Percentiles rank a stretch among this genome's conserved stretches.
These are phyloP conservation scores for Kazachstania africana DNA, from an alignment of 805 yeast species.

Conservation along the genomic window DNA sequence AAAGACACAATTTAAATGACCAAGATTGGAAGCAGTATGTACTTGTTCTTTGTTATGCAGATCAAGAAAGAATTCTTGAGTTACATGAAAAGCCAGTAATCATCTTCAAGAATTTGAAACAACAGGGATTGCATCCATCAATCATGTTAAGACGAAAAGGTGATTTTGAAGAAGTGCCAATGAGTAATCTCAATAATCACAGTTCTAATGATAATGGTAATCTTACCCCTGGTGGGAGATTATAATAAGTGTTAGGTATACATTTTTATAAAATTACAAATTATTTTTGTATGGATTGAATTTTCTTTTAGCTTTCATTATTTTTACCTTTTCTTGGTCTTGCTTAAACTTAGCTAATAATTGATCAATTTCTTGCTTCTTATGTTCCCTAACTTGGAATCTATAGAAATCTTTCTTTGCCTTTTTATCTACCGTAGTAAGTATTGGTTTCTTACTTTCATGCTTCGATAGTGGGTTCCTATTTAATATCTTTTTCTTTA, in stretches of 20 bases:
- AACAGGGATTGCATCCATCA: slow-evolving; percentile 77
- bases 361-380: slow-evolving; percentile 86
- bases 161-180: slow-evolving; percentile 28
- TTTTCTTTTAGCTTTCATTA: slow-evolving; percentile 68
- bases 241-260: slow-evolving; percentile 4
- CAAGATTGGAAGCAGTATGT: slow-evolving; percentile 86
- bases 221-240: slow-evolving; percentile 20
- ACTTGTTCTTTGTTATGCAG: slow-evolving; percentile 80
- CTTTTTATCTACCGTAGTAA: slow-evolving; percentile 45
- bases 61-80: slow-evolving; percentile 72
- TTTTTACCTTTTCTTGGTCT: slow-evolving; percentile 76
- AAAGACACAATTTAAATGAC: slow-evolving; percentile 63
- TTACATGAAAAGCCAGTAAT: slow-evolving; percentile 81
- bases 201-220: not conserved
- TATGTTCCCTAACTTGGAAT: slow-evolving; percentile 88
- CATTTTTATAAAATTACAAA: slow-evolving; percentile 1
- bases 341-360: slow-evolving; percentile 71
- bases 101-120: slow-evolving; percentile 74
- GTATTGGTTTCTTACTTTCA: slow-evolving; percentile 13
- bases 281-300: slow-evolving; percentile 65
- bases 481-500: slow-evolving; percentile 24
- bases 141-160: slow-evolving; percentile 85
- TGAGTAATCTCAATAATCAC: slow-evolving; percentile 5
- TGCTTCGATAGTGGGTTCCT: slow-evolving; percentile 25
- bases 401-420: slow-evolving; percentile 85